Conservation (phyloP, 441 rosid species). For the Kokia cookei region DNA sequence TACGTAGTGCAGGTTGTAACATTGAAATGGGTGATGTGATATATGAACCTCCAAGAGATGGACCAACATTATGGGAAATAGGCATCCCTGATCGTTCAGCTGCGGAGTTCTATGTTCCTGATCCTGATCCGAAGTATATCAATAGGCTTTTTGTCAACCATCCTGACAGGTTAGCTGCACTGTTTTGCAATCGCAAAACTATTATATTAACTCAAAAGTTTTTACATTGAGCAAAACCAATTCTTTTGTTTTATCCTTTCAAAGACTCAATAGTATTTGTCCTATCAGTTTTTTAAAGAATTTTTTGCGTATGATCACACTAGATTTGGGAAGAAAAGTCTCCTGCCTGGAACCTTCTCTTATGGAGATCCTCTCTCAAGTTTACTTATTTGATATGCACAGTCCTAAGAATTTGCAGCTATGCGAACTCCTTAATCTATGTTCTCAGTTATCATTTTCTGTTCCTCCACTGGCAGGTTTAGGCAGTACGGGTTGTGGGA, state of each 20-base stretch:
- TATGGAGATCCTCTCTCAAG: not conserved
- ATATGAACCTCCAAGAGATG: slow-evolving; percentile 46
- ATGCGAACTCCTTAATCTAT: not conserved
- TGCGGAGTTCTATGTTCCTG: slow-evolving; percentile 56
- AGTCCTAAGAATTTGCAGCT: not conserved
- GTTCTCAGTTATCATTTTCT: slow-evolving; percentile 1
- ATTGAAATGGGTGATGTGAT: slow-evolving; percentile 28
- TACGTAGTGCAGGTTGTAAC: slow-evolving; percentile 19
- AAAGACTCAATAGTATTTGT: not conserved
- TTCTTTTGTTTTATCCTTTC: not conserved
- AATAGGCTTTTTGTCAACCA: slow-evolving; percentile 29
- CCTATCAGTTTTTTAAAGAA: not conserved
- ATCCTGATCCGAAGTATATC: slow-evolving; percentile 49
- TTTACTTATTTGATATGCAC: not conserved
- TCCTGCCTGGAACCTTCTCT: too few relatives aligned
- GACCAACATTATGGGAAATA: slow-evolving; percentile 70
- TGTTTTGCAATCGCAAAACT: not conserved
- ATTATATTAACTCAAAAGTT: not conserved
- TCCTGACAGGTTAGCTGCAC: slow-evolving; percentile 34
- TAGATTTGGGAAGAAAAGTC: too few relatives aligned
- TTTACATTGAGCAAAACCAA: not conserved
- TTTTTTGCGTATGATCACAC: not conserved
- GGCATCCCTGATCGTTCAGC: slow-evolving; percentile 70
- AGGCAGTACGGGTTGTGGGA: slow-evolving; percentile 89
- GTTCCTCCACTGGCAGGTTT: slow-evolving; percentile 37